Percentiles rank a stretch among this genome's conserved stretches.
Evolutionary conservation across 805 yeast genomes (phyloP).

Genomic region (Zygosaccharomyces siamensis): DNA sequence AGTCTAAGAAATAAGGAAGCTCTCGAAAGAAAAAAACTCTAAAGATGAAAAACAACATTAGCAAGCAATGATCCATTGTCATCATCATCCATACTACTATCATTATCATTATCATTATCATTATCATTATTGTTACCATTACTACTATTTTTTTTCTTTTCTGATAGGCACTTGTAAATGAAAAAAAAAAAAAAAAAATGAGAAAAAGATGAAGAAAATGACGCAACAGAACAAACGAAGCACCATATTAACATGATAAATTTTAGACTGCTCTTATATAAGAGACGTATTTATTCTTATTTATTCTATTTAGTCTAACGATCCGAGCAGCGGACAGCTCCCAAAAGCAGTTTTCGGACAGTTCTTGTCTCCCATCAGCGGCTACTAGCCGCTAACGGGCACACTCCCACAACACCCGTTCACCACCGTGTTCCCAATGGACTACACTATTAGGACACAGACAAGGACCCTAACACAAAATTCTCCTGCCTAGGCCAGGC

Average conservation of each 20-base stretch:
- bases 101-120: neutral
- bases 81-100: neutral
- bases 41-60: neutral
- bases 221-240: constrained; percentile 1
- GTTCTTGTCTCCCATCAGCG: neutral
- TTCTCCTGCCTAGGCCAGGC: too few relatives aligned
- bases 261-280: constrained; percentile 7
- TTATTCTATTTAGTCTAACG: constrained; percentile 7
- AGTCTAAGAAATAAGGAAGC: constrained; percentile 25
- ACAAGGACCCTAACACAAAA: too few relatives aligned
- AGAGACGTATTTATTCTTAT: constrained; percentile 11
- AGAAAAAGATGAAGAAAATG: neutral
- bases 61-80: neutral
- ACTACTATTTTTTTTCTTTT: neutral
- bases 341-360: too few relatives aligned
- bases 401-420: too few relatives aligned
- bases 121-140: neutral
- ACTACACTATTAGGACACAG: too few relatives aligned
- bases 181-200: neutral
- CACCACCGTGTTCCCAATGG: too few relatives aligned
- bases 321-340: neutral
- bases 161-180: constrained; percentile 4
- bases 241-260: constrained; percentile 4
- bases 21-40: constrained; percentile 5
- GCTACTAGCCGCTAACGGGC: neutral